Conservation (phyloP, 257 asterid species). For the Gentiana macrophylla region DNA sequence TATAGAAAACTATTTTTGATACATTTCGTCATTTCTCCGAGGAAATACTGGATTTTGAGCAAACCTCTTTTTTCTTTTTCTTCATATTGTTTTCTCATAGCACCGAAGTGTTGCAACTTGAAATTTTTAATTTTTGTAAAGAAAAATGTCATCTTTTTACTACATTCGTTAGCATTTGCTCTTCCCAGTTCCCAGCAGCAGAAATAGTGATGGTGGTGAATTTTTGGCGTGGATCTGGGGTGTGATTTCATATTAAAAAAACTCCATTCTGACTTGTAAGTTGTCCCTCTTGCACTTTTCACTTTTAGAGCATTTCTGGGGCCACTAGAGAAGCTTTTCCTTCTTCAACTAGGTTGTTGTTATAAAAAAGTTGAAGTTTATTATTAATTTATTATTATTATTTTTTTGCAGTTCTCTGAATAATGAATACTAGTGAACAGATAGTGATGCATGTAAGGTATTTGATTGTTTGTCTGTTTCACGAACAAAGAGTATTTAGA, state of each 20-base stretch:
- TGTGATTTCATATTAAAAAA: background rate
- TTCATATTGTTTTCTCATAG: background rate
- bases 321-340: too few species aligned
- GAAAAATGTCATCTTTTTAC: background rate
- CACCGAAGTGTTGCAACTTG: background rate
- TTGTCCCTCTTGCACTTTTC: conserved; percentile 4
- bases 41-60: background rate
- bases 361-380: too few species aligned
- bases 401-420: conserved; percentile 4
- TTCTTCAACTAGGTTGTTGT: too few species aligned
- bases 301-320: background rate
- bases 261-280: conserved; percentile 2
- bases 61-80: background rate
- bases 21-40: background rate
- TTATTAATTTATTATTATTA: conserved; percentile 1
- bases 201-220: background rate
- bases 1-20: conserved; percentile 8
- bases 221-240: background rate
- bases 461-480: too few species aligned
- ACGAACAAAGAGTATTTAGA: background rate
- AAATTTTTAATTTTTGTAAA: background rate
- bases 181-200: background rate
- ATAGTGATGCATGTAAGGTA: background rate
- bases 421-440: background rate
- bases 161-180: background rate